Evolutionary conservation across 768 basidiomycete genomes (phyloP).

Genomic region (Floccularia luteovirens): DNA sequence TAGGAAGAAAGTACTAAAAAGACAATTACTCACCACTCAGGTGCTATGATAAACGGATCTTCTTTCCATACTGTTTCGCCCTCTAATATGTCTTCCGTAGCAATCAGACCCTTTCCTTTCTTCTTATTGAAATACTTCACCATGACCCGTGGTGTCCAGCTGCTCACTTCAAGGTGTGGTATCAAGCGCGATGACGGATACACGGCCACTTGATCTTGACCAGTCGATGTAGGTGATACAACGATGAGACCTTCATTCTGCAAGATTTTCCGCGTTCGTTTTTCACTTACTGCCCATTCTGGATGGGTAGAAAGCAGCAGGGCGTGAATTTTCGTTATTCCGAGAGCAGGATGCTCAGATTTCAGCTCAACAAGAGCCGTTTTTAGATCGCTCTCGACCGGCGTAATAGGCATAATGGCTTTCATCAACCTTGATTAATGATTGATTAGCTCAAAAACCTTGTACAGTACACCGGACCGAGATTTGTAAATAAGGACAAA

Average conservation of each 20-base stretch:
- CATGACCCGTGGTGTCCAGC: conserved; percentile 56
- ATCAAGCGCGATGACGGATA: conserved; percentile 64
- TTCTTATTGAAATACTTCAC: conserved; percentile 60
- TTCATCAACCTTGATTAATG: conserved; percentile 3
- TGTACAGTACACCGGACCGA: no score
- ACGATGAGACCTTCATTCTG: conserved; percentile 48
- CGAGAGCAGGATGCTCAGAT: conserved; percentile 50
- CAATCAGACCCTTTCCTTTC: conserved; percentile 83
- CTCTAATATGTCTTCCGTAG: conserved; percentile 53
- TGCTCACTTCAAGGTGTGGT: conserved; percentile 49
- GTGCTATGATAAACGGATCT: conserved; percentile 73
- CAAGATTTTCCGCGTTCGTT: conserved; percentile 67
- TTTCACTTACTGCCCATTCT: conserved; percentile 79
- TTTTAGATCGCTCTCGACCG: conserved; percentile 58
- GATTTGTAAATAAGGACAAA: background rate
- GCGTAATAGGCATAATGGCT: conserved; percentile 21
- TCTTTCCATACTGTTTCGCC: conserved; percentile 83
- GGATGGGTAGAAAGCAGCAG: conserved; percentile 52
- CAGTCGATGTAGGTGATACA: conserved; percentile 9
- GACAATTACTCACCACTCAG: conserved; percentile 53
- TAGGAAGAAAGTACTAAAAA: conserved; percentile 2
- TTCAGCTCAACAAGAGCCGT: conserved; percentile 47
- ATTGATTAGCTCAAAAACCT: no score
- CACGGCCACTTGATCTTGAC: conserved; percentile 13
- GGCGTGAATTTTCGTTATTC: conserved; percentile 65